phyloP scores from a whole-genome alignment of 2,329 filamentous ascomycete species.

The Colletotrichum camelliae region DNA sequence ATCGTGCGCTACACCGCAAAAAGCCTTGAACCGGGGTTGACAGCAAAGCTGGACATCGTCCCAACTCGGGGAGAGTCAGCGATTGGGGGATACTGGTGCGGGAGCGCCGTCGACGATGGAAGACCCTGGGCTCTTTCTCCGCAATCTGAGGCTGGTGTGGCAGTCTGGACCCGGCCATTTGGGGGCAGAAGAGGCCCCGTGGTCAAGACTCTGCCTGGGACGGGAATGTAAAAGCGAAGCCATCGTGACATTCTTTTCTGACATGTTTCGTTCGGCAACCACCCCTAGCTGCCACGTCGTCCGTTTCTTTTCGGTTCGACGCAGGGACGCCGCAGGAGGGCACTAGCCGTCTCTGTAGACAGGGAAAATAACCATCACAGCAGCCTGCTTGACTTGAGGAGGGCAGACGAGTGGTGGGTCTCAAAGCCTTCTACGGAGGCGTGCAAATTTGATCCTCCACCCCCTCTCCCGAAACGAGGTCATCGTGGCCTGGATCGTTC shows the following conservation, averaged over 20 bases:
- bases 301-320: constrained; percentile 1
- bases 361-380: not conserved
- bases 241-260: constrained; percentile 14
- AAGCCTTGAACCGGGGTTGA: not conserved
- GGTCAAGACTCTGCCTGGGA: not conserved
- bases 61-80: not conserved
- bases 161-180: constrained; percentile 18
- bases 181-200: not conserved
- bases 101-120: not conserved
- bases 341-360: not conserved
- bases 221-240: constrained; percentile 17
- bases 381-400: not conserved
- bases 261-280: not conserved
- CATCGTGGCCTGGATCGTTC: not conserved
- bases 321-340: not conserved
- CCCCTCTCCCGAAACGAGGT: not conserved
- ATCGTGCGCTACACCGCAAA: constrained; percentile 8
- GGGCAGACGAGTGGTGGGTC: not conserved
- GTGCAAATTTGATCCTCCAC: not conserved
- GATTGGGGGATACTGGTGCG: not conserved
- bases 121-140: constrained; percentile 8
- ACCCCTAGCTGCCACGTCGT: constrained; percentile 11
- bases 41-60: not conserved
- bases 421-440: constrained; percentile 3
- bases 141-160: not conserved